phyloP scores from a whole-genome alignment of 768 basidiomycete species.

The Vishniacozyma victoriae region DNA sequence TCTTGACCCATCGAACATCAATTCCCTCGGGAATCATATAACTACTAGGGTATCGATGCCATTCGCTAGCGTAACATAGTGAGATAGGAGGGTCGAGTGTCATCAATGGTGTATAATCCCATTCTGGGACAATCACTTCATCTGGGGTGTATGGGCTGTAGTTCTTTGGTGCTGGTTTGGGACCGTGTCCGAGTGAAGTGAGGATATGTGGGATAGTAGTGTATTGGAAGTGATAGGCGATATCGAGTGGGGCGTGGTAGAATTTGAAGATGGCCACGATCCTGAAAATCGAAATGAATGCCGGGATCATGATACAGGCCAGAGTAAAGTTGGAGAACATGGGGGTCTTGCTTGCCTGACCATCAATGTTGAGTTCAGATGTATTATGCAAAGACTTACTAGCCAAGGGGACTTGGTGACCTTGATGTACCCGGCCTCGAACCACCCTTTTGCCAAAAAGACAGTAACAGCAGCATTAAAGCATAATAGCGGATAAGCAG shows the following conservation, averaged over 20 bases:
- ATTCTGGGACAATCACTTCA: conserved; percentile 58
- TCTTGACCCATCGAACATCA: conserved; percentile 81
- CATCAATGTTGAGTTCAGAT: neutral
- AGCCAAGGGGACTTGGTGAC: conserved; percentile 77
- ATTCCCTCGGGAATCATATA: conserved; percentile 80
- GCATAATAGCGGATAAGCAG: conserved; percentile 81
- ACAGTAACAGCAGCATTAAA: conserved; percentile 89
- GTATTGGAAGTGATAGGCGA: conserved; percentile 65
- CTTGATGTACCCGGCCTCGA: conserved; percentile 68
- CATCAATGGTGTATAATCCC: conserved; percentile 55
- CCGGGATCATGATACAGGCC: conserved; percentile 60
- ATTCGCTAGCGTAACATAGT: conserved; percentile 88
- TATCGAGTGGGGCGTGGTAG: conserved; percentile 79
- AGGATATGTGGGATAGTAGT: conserved; percentile 76
- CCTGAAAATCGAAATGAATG: conserved; percentile 69
- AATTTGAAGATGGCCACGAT: conserved; percentile 77
- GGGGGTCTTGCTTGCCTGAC: conserved; percentile 63
- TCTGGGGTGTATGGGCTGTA: conserved; percentile 46
- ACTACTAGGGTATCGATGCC: conserved; percentile 88
- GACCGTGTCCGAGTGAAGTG: conserved; percentile 46
- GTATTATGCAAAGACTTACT: conserved; percentile 53
- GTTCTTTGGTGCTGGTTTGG: conserved; percentile 36
- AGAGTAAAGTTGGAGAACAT: conserved; percentile 74
- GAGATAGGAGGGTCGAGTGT: conserved; percentile 58
- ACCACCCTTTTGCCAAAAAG: conserved; percentile 79